Conservation (phyloP, 2,329 filamentous ascomycete genomes). For the Colletotrichum abscissum region DNA sequence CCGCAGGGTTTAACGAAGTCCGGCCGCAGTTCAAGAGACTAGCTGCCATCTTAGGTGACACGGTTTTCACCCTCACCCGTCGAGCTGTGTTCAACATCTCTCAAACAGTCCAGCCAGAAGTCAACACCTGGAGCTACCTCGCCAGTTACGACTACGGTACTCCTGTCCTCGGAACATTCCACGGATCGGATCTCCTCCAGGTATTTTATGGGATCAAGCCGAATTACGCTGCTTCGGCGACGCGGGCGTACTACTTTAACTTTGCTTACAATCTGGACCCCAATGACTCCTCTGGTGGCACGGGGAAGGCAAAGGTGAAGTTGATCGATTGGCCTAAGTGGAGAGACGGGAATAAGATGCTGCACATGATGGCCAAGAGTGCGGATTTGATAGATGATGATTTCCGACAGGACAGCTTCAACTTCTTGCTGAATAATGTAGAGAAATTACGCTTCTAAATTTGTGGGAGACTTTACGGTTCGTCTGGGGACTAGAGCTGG, state of each 20-base stretch:
- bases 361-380: slow-evolving; percentile 34
- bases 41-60: slow-evolving; percentile 71
- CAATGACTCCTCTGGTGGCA: slow-evolving; percentile 54
- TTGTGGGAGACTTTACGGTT: background rate
- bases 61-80: slow-evolving; percentile 60
- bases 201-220: slow-evolving; percentile 63
- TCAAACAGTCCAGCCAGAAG: slow-evolving; percentile 51
- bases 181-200: slow-evolving; percentile 67
- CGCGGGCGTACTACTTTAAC: slow-evolving; percentile 67
- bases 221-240: slow-evolving; percentile 58
- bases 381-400: slow-evolving; percentile 35
- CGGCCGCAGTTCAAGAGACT: slow-evolving; percentile 75
- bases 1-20: slow-evolving; percentile 65
- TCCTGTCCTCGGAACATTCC: slow-evolving; percentile 72
- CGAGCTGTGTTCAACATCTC: slow-evolving; percentile 58
- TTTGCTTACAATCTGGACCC: slow-evolving; percentile 70
- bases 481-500: background rate
- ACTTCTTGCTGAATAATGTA: slow-evolving; percentile 32
- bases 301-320: background rate
- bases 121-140: slow-evolving; percentile 71
- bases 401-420: slow-evolving; percentile 36
- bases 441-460: slow-evolving; percentile 19
- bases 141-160: slow-evolving; percentile 68
- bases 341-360: slow-evolving; percentile 50
- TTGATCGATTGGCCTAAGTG: slow-evolving; percentile 50